Conservation (phyloP, 352 stramenopile genomes). For the Pythium utonaiense region DNA sequence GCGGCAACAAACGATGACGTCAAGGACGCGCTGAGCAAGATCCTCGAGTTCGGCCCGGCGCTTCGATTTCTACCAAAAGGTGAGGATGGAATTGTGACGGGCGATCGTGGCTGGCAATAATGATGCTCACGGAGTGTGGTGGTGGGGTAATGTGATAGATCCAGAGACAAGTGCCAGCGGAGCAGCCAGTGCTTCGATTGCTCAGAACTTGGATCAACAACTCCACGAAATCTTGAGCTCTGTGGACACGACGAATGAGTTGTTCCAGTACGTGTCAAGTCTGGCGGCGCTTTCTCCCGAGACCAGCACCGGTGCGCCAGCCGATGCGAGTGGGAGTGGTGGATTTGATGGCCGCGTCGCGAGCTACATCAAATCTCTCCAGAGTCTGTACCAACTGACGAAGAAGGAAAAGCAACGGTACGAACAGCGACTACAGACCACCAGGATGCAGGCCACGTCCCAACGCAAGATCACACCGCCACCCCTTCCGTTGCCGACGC, state of each 20-base stretch:
- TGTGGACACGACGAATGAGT: constrained; percentile 70
- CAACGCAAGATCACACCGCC: constrained; percentile 67
- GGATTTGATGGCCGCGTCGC: constrained; percentile 68
- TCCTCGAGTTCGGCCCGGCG: constrained; percentile 59
- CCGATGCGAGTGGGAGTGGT: constrained; percentile 7
- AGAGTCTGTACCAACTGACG: constrained; percentile 64
- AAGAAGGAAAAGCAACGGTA: constrained; percentile 83
- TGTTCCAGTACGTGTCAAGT: constrained; percentile 80
- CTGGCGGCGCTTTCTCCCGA: constrained; percentile 37
- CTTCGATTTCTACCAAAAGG: constrained; percentile 56
- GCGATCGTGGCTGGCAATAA: background rate
- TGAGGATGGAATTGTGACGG: background rate
- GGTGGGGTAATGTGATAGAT: constrained; percentile 22
- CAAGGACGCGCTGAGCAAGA: constrained; percentile 64
- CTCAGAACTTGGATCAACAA: constrained; percentile 46
- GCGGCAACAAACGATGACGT: constrained; percentile 39
- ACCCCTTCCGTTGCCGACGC: constrained; percentile 71
- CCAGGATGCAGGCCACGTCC: constrained; percentile 51
- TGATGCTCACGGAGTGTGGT: background rate
- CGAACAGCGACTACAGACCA: constrained; percentile 59
- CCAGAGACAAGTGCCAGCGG: constrained; percentile 8
- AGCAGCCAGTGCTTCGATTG: constrained; percentile 5
- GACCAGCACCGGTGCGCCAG: background rate
- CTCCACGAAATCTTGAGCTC: constrained; percentile 71
- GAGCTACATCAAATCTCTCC: constrained; percentile 69